These are phyloP conservation scores for Aspergillus puulaauensis DNA, from an alignment of 2,329 filamentous ascomycete genomes.

Conservation along the genomic window DNA sequence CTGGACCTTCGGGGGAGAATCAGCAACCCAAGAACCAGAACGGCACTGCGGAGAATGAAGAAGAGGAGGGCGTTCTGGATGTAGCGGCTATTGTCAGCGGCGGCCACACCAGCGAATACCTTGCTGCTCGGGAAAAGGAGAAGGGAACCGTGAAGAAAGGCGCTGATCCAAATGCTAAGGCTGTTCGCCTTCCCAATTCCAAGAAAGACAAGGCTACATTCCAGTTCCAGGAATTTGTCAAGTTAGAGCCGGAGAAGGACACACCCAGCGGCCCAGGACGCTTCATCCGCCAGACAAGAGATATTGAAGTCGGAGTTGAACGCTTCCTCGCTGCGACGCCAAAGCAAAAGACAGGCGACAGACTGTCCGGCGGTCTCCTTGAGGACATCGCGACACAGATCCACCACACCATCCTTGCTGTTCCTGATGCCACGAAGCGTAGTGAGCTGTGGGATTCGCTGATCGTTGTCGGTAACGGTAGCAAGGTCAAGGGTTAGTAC, in stretches of 20 bases:
- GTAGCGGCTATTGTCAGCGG: slow-evolving; percentile 66
- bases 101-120: slow-evolving; percentile 61
- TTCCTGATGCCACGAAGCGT: slow-evolving; percentile 81
- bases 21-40: slow-evolving; percentile 59
- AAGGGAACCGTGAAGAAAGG: slow-evolving; percentile 57
- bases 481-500: slow-evolving; percentile 57
- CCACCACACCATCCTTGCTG: slow-evolving; percentile 77
- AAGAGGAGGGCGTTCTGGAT: slow-evolving; percentile 63
- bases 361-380: slow-evolving; percentile 62
- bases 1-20: slow-evolving; percentile 51
- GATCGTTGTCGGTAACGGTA: slow-evolving; percentile 88
- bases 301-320: slow-evolving; percentile 63
- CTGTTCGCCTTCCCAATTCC: slow-evolving; percentile 56
- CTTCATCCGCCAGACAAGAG: slow-evolving; percentile 52
- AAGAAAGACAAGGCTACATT: slow-evolving; percentile 61
- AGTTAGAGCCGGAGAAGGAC: slow-evolving; percentile 54
- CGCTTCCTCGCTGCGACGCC: slow-evolving; percentile 59
- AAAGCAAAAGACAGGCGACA: slow-evolving; percentile 30
- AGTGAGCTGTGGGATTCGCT: slow-evolving; percentile 88
- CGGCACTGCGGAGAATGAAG: slow-evolving; percentile 49
- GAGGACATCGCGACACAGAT: slow-evolving; percentile 82
- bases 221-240: slow-evolving; percentile 60
- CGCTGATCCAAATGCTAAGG: slow-evolving; percentile 48
- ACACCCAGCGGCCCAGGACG: slow-evolving; percentile 49
- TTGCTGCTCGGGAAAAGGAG: slow-evolving; percentile 63